Base-by-base conservation (phyloP, 1,284 basidiomycete genomes). In the Ceratobasidium theobromae region DNA sequence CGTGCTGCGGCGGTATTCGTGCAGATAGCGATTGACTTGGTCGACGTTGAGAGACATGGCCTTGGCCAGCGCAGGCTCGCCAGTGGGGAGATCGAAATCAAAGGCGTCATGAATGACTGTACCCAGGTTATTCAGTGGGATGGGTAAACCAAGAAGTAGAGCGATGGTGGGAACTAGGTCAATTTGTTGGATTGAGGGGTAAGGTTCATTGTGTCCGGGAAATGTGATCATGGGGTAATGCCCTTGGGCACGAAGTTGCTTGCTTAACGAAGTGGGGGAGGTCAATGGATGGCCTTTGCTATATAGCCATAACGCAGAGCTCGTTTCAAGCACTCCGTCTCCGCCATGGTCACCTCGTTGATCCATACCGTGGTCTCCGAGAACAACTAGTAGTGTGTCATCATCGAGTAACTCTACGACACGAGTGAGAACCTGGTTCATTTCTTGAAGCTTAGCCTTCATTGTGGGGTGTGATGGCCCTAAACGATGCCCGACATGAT, bases 311-410 rank as follows among this genome's bases (percentile, higher is more conserved):
- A 97, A 76, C 0, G 84, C 95, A 1, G 93, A 82, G 4, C 91
- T 89, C 0, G 93, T 91, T 73, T 99, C 97, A 25, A 91, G 83
- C 14, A 83, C 81, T 0, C 88, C 88, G 73, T 98, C 97, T 1
- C 97, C 96, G 0, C 96, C 96, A 72, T 99, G 96, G 72, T 99
- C 96, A 6, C 97, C 97, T 33, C 89, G 84, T 51, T 85, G 80
- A 74, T 98, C 95, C 97, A 99, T 99, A 0, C 97, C 96, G 74
- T 99, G 97, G 74, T 99, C 96, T 1, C 97, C 97, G 6, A 99
- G 81, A 1, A 99, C 83, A 49, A 99, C 84, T 1, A 99, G 81
- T 0, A 99, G 79, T 0, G 95, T 97, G 60, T 95, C 88, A 4
- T 95, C 84, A 69, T 92, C 87, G 57, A 84, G 53, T 57, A 77